These are phyloP conservation scores for Syzygium aromaticum DNA, from an alignment of 345 rosid genomes.

Conservation along the genomic window DNA sequence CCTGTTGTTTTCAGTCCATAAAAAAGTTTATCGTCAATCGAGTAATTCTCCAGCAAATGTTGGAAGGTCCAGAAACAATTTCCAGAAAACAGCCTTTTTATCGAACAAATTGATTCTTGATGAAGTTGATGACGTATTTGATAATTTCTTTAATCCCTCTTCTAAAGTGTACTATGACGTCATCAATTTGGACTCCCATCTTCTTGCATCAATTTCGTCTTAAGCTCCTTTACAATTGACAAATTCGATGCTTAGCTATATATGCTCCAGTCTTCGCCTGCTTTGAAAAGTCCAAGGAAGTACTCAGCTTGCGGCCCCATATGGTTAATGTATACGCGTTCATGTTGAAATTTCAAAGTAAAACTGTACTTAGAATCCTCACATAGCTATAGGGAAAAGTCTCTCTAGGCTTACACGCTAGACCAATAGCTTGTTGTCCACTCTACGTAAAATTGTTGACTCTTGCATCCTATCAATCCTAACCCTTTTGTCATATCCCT, in stretches of 20 bases:
- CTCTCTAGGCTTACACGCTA: background rate
- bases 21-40: background rate
- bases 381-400: background rate
- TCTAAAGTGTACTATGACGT: background rate
- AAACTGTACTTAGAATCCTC: background rate
- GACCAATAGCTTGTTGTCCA: background rate
- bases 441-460: background rate
- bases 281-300: background rate
- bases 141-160: background rate
- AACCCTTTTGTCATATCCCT: background rate
- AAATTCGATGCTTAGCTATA: background rate
- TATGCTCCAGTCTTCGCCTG: background rate
- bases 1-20: background rate
- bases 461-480: background rate
- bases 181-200: background rate
- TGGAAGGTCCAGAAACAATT: background rate
- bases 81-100: background rate
- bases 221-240: background rate
- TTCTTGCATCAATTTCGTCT: background rate
- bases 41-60: background rate
- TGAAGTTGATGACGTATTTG: background rate
- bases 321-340: background rate
- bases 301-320: background rate
- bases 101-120: background rate
- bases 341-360: background rate